Evolutionary conservation across 2,329 filamentous ascomycete genomes (phyloP), one percentile per base, ranked within the genome.

Genomic region (Penicillium italicum): DNA sequence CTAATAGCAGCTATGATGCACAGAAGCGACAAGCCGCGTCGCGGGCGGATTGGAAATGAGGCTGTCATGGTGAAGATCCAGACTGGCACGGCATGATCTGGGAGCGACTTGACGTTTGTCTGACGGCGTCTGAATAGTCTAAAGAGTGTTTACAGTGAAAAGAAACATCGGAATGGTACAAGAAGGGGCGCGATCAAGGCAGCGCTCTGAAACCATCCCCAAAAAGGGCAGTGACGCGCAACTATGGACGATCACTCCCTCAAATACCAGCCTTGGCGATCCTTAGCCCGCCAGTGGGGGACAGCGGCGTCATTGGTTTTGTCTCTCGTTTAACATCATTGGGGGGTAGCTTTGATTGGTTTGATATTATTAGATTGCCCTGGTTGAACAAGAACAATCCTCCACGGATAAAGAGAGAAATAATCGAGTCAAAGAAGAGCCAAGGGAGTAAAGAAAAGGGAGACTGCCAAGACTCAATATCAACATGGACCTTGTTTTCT

Each of bases 1-100:
- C 36, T 59, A 20, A 70, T 22, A 16, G 64, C 48, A n/a, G 56
- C 56, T 26, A 67, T 52, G 51, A 62, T 11, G 41, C 54, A 66
- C 11, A 72, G 45, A 8, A 63, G 34, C 7, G 55, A 61, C 30
- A 70, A 56, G 53, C 59, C 56, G 44, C 62, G 60, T 56, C 64
- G 62, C 12, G 60, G 62, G 18, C 62, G 64, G 58, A 62, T 60
- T 30, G 58, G 28, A 34, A 50, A 50, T 59, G 52, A 61, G 51
- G 65, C 55, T 49, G 60, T 55, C 67, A 69, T 69, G 36, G 36
- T 40, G 22, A 40, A 31, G n/a, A 26, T 12, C 20, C n/a, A 34
- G 11, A 20, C 18, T 49, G 30, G 43, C 20, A 53, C 45, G 51
- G 51, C 51, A 53, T 53, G 45, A 24, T 42, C 47, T 42, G 10